Evolutionary conservation across 805 yeast genomes (phyloP), one percentile per base, ranked within the genome.

Genomic region (Naumovozyma dairenensis): DNA sequence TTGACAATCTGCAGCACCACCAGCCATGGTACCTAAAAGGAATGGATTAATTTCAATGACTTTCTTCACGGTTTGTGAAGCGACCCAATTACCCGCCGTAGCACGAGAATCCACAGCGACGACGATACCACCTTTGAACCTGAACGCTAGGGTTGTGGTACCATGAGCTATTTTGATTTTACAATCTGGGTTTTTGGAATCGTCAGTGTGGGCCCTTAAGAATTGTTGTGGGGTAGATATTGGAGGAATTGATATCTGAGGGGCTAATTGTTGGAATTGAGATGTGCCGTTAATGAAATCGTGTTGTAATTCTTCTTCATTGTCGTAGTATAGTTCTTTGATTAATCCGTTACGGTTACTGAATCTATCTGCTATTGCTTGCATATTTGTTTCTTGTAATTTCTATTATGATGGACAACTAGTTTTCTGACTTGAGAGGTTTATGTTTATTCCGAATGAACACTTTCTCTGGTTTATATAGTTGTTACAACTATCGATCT

Each of bases 1-100:
- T 61, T 92, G 98, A 69, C 98, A 92, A 64, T 92, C 98, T 21
- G 97, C 97, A 32, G 98, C 98, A 67, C 97, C 97, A 64, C 98
- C 98, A 21, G 98, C 98, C 96, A 92, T 78, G 15, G 98, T 92
- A 45, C 98, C 98, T 49, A 92, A 70, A 44, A 92, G 64, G 59
- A 83, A 81, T 34, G 96, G 96, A 61, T 92, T 92, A 63, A 92
- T 92, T 61, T 89, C 89, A 51, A 92, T 86, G 36, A 92, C 98
- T 62, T 92, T 92, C 63, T 89, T 89, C 43, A 92, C 98, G 3
- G 96, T 86, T 59, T 87, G 96, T 12, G 96, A 86, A 15, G 96
- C 97, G 49, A 92, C 80, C 96, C 96, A 89, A 51, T 81, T 78
- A 29, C 98, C 98, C 2, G 94, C 95, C 6, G 97, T 82, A 38